A percentile compares a stretch with the other conserved stretches of the same genome.
phyloP scores from a whole-genome alignment of 73 alveolate species.

The Stentor coeruleus region DNA sequence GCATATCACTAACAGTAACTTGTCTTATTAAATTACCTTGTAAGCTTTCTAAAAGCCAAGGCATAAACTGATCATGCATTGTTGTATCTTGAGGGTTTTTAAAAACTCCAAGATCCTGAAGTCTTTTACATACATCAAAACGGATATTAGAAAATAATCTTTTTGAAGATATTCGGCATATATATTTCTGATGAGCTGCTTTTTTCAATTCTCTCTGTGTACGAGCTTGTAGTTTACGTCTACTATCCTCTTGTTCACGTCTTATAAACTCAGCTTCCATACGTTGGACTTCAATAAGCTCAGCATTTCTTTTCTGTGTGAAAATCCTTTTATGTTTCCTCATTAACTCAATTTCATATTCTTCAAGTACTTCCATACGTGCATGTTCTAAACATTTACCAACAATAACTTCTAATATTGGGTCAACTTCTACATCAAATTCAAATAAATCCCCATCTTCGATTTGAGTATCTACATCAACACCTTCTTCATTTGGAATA shows the following conservation, averaged over 20 bases:
- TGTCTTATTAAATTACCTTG: constrained; percentile 51
- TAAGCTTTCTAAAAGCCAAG: constrained; percentile 45
- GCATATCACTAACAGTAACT: constrained; percentile 37
- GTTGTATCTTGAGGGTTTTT: constrained; percentile 48
- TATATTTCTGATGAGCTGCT: constrained; percentile 64
- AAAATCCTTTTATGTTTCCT: constrained; percentile 82
- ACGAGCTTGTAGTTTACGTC: constrained; percentile 64
- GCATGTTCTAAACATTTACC: constrained; percentile 88
- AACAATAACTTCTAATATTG: constrained; percentile 83
- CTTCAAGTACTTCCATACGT: constrained; percentile 95
- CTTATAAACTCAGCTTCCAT: constrained; percentile 79
- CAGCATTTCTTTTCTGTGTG: constrained; percentile 80
- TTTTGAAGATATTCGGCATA: constrained; percentile 54
- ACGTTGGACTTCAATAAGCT: constrained; percentile 79
- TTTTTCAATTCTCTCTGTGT: constrained; percentile 49
- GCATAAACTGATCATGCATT: constrained; percentile 56
- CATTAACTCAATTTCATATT: constrained; percentile 88
- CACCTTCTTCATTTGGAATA: constrained; percentile 71
- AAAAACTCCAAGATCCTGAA: constrained; percentile 51
- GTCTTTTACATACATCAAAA: constrained; percentile 33
- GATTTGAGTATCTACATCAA: constrained; percentile 73
- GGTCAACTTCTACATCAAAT: constrained; percentile 92
- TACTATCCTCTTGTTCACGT: constrained; percentile 72
- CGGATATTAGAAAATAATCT: constrained; percentile 45
- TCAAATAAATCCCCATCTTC: constrained; percentile 94